A percentile compares a stretch with the other conserved stretches of the same genome.
Conservation (phyloP, 331 rosid genomes). For the Rhamnella rubrinervis region DNA sequence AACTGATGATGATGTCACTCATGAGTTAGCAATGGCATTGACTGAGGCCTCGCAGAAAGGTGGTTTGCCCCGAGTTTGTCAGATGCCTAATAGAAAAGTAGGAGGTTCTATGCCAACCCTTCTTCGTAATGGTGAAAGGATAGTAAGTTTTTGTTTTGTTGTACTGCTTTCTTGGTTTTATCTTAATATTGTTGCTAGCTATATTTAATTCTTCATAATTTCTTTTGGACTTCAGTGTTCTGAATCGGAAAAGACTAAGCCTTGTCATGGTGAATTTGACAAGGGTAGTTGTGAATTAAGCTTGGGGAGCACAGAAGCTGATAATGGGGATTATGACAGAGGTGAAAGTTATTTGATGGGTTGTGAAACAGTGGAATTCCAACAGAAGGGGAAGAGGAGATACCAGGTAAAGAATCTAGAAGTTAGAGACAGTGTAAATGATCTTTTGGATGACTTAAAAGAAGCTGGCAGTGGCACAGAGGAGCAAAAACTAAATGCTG, state of each 20-base stretch:
- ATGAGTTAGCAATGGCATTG: conserved; percentile 75
- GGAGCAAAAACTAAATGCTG: conserved; percentile 46
- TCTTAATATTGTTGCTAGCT: conserved; percentile 20
- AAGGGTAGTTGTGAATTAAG: conserved; percentile 69
- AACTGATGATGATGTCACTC: conserved; percentile 60
- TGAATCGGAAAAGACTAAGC: conserved; percentile 50
- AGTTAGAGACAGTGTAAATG: conserved; percentile 43
- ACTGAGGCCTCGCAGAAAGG: conserved; percentile 82
- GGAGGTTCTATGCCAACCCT: conserved; percentile 45
- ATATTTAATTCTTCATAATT: conserved; percentile 12
- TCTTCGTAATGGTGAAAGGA: conserved; percentile 43
- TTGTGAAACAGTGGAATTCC: conserved; percentile 42
- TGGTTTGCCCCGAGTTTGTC: conserved; percentile 61
- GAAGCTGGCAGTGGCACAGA: conserved; percentile 84
- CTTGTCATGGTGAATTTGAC: conserved; percentile 46
- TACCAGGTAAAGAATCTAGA: conserved; percentile 47
- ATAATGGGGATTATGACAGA: conserved; percentile 47
- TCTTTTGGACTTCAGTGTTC: conserved; percentile 46
- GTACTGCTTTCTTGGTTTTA: conserved; percentile 16
- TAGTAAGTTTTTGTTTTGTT: conserved; percentile 45
- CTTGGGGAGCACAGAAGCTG: conserved; percentile 70
- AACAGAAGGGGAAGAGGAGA: conserved; percentile 46
- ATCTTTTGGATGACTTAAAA: conserved; percentile 61
- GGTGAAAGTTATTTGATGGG: conserved; percentile 30
- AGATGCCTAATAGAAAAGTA: conserved; percentile 52